phyloP scores from a whole-genome alignment of 352 stramenopile species.

The Globisporangium irregulare region DNA sequence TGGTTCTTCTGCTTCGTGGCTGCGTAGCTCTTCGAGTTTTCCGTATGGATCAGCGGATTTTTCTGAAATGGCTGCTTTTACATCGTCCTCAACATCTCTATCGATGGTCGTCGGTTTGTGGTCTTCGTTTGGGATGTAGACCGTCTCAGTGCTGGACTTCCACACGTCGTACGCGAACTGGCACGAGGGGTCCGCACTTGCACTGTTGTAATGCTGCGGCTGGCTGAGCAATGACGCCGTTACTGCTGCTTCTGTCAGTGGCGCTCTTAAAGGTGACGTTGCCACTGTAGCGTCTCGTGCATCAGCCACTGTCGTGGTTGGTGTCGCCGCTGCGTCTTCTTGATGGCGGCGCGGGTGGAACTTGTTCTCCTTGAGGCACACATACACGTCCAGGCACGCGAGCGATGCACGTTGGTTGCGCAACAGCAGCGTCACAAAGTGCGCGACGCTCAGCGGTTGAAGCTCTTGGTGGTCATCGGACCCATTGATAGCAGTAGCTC shows the following conservation, averaged over 20 bases:
- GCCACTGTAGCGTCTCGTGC: not conserved
- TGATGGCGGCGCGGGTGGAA: constrained; percentile 54
- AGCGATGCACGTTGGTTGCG: constrained; percentile 27
- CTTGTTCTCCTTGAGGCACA: constrained; percentile 61
- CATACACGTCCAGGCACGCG: constrained; percentile 51
- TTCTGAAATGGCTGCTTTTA: not conserved
- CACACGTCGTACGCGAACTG: constrained; percentile 58
- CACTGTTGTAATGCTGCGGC: constrained; percentile 20
- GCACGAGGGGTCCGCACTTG: constrained; percentile 7
- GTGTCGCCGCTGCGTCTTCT: not conserved
- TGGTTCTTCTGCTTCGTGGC: not conserved
- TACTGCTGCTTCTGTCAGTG: not conserved
- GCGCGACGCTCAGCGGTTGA: constrained; percentile 20
- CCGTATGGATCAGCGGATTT: not conserved
- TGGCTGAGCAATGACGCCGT: not conserved
- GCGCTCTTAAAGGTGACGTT: not conserved
- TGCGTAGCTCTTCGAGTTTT: not conserved
- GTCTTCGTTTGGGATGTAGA: constrained; percentile 18
- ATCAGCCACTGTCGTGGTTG: too few relatives aligned
- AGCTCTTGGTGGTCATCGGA: not conserved
- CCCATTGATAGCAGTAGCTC: not conserved
- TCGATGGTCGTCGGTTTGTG: not conserved
- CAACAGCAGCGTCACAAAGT: constrained; percentile 31
- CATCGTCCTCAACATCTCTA: not conserved
- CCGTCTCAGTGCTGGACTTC: constrained; percentile 34